Base-by-base conservation (phyloP, 441 rosid genomes). In the Brassica hybrid region DNA sequence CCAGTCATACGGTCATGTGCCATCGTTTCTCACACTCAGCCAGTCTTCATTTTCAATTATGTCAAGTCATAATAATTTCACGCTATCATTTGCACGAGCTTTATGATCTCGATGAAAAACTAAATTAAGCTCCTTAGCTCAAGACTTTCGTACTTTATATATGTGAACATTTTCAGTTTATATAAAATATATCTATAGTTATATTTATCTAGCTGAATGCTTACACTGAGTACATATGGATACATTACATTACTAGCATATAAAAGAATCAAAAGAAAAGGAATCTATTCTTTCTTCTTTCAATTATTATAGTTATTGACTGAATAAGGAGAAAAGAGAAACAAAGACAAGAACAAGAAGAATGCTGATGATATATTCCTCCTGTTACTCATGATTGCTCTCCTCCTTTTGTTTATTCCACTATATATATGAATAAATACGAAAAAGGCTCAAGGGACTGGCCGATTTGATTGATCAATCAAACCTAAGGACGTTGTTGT, bases 321-420 rank as follows among this genome's bases (percentile, higher is more conserved):
- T 70, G 59, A 34, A 41, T 57, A 7, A 38, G 65, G 68, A 75
- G 52, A 45, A 76, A 73, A 67, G 13, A 54, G 61, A 14, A 60
- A 50, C 54, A 27, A 71, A 59, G 62, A 43, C 52, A 19, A 43
- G 16, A 12, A 59, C 58, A 21, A 74, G 19, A 56, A 64, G 50
- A 69, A 32, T 54, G 78, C 58, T 60, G 65, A 5, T 77, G 16
- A 50, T 65, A 50, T 65, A 32, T 50, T 71, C 52, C 65, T 38
- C 65, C 34, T 3, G 14, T 84, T 30, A 78, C 74, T 76, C 80
- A 74, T 67, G 75, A 77, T 48, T 34, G 54, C 41, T 59, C 79
- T 71, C 65, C 79, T 48, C 76, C 64, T 41, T 83, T 73, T 74
- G 81, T 75, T 83, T 59, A 45, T 67, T 76, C 63, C 75, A 83